Conservation (phyloP, 202 grass and related monocot species). For the Zizania palustris region DNA sequence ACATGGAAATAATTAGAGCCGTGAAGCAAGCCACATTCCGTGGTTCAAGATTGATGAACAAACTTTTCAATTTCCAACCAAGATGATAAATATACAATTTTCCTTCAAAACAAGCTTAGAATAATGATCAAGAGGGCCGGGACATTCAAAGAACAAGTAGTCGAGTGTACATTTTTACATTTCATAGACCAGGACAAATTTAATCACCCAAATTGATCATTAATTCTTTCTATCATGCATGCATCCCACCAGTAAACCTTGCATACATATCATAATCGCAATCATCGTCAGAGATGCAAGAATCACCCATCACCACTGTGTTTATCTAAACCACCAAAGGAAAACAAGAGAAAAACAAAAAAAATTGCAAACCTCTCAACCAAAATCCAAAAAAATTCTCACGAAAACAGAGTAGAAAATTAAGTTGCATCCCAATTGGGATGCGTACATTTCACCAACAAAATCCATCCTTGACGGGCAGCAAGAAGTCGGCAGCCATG, state of each 20-base stretch:
- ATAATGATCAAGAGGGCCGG: background rate
- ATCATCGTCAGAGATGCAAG: slow-evolving; percentile 9
- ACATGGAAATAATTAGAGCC: background rate
- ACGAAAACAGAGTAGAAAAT: background rate
- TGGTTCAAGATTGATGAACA: background rate
- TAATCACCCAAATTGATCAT: background rate
- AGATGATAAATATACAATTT: background rate
- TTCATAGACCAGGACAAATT: slow-evolving; percentile 24
- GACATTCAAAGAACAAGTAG: slow-evolving; percentile 7
- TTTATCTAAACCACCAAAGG: slow-evolving; percentile 26
- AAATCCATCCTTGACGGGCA: slow-evolving; percentile 39
- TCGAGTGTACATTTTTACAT: slow-evolving; percentile 11
- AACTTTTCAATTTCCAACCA: background rate
- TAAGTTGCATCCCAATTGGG: slow-evolving; percentile 8
- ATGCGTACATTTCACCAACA: slow-evolving; percentile 57
- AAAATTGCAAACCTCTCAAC: slow-evolving; percentile 15
- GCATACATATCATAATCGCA: slow-evolving; percentile 15
- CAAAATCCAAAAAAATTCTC: slow-evolving; percentile 42
- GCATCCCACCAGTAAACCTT: slow-evolving; percentile 25
- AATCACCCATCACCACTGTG: background rate
- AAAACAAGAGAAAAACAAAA: background rate
- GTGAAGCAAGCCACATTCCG: background rate
- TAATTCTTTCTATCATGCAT: slow-evolving; percentile 25
- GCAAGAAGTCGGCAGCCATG: slow-evolving; percentile 29
- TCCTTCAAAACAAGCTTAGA: background rate